Evolutionary conservation across 106 monocot species (phyloP), one percentile per base, ranked within the genome.

Genomic region (Apostasia shenzhenica): DNA sequence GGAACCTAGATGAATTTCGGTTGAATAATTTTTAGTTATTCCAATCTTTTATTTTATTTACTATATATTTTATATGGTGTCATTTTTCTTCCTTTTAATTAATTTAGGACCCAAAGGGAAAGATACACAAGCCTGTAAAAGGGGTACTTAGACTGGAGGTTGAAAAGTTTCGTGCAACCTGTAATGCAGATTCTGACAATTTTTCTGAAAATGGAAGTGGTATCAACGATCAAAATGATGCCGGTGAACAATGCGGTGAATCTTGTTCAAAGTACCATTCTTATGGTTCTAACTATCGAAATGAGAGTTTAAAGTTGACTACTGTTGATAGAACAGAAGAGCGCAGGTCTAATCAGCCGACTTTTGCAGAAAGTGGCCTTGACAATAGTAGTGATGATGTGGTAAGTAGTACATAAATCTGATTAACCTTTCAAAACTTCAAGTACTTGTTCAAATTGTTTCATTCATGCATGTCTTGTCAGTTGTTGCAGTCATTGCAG

Each of bases 71-170:
- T 12, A 42, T 38, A 39, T 61, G 61, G 8, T 60, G 8, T 8
- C 14, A 41, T 53, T 2, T 53, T 2, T 55, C 65, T 39, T 8
- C 45, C 46, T 63, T 0, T 75, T 80, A 46, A 54, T 10, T 55
- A 13, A 71, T 55, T 61, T 77, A 99, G 97, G 97, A 99, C 46
- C 97, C 97, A 39, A 99, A 93, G 70, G 50, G 93, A 68, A 99
- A 99, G 83, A 71, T 90, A 14, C 92, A 99, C 81, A 99, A 99
- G 73, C 93, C 97, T 63, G 93, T 93, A 41, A 99, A 90, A 83
- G 97, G 92, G 53, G 65, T 87, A 63, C 70, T 99, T 54, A 83
- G 77, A 66, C 78, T 99, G 77, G 97, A 92, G 69, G 81, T 99
- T 64, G 97, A 93, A 73, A 99, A 88, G 64, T 79, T 92, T 74